Percentiles rank a stretch among this genome's conserved stretches.
Conservation (phyloP, 2,329 filamentous ascomycete species). For the Ascochyta fabae region DNA sequence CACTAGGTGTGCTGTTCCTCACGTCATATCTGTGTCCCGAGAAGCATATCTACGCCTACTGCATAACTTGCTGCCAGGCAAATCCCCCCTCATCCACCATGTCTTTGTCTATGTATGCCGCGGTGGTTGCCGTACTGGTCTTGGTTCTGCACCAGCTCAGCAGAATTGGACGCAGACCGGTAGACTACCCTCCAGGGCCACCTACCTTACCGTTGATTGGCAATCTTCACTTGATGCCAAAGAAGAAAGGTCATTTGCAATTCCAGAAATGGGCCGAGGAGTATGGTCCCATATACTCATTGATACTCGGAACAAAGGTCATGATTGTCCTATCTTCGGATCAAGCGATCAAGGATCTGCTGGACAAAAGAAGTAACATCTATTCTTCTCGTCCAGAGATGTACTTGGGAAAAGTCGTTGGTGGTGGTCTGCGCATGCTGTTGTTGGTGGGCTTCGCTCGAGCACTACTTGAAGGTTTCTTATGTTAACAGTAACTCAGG, state of each 20-base stretch:
- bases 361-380: slow-evolving; percentile 58
- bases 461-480: neutral
- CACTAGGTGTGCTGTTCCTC: no score
- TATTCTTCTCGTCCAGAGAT: slow-evolving; percentile 57
- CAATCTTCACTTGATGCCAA: slow-evolving; percentile 59
- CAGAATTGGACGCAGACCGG: slow-evolving; percentile 38
- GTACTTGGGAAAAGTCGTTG: slow-evolving; percentile 21
- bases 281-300: slow-evolving; percentile 59
- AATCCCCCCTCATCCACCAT: neutral
- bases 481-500: slow-evolving; percentile 4
- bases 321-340: slow-evolving; percentile 58
- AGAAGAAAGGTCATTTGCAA: slow-evolving; percentile 52
- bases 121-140: neutral
- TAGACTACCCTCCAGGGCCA: slow-evolving; percentile 57
- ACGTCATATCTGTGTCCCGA: no score
- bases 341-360: slow-evolving; percentile 57
- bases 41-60: no score
- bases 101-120: slow-evolving; percentile 1
- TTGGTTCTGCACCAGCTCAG: slow-evolving; percentile 12
- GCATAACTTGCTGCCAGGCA: neutral
- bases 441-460: slow-evolving; percentile 19
- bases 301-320: slow-evolving; percentile 58
- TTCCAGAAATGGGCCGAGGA: slow-evolving; percentile 61
- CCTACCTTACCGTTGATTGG: slow-evolving; percentile 60
- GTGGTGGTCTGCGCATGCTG: slow-evolving; percentile 17